Base-by-base conservation (phyloP, 768 basidiomycete species). In the Cystofilobasidium macerans region DNA sequence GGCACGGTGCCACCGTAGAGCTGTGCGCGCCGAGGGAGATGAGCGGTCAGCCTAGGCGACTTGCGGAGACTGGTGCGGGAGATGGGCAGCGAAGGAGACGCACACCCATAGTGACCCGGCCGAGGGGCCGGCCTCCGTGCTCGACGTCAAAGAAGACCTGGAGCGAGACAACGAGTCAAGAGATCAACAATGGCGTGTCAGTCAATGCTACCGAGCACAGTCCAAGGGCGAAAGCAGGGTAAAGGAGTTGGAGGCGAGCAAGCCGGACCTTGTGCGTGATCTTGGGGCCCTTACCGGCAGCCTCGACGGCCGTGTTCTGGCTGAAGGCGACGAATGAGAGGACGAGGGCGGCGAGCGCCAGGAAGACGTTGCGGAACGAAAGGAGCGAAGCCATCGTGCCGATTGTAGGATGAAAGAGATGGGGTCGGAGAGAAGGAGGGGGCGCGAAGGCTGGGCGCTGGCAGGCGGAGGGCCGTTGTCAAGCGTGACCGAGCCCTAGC, bases 321-420 rank as follows among this genome's bases (percentile, higher is more conserved):
- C 28, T 22, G 33, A 67, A 40, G 38, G 38, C 28, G 28, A 59
- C 26, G 59, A 61, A 35, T 4, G 65, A 67, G 3, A 47, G 30
- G 24, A 67, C 57, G 48, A 67, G 59, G 11, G 36, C 65, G 9
- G 48, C 48, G 51, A 61, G n/a, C 7, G 59, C 35, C 47, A 67
- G 59, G n/a, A 61, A 5, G 38, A 54, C 38, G 33, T 67, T 67
- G 57, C 33, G 45, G 24, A 61, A 24, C 60, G 83, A 93, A 53
- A 94, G 93, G 59, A 89, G 81, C 73, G 94, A 94, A 51, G 93
- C 87, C 92, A 97, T 97, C 28, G 91, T 94, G 9, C 16, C 38
- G 9, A 4, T 18, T 43, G 18, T 20, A 13, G 13, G 42, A 43
- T 8, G 42, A 43, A 20, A 20, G 42, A 43, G 18, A 18, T 12